Base-by-base conservation (phyloP, 305 asterid species). In the Fraxinus latifolia region DNA sequence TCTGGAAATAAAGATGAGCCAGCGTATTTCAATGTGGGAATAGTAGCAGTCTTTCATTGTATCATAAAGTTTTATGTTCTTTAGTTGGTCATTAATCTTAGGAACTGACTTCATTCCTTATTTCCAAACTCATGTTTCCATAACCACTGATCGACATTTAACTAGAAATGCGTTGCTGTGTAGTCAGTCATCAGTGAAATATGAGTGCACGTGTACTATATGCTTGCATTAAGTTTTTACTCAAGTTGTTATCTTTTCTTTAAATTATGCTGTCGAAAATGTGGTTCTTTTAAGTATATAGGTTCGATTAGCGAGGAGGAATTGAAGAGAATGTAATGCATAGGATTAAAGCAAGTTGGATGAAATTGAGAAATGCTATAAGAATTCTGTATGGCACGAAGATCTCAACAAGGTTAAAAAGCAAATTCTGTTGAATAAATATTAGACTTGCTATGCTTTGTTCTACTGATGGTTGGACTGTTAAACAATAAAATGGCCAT, bases 161-260 rank as follows among this genome's bases (percentile, higher is more conserved):
- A 77, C 50, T 37, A 44, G 79, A 33, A 77, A 42, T 65, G 67
- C 53, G 19, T 67, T 72, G 58, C 32, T 53, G 32, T 82, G 82
- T 76, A 37, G 42, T 70, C 50, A 2, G 47, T 37, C 34, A 21
- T 31, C 50, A 14, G 19, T n/a, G 58, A 47, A 47, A 47, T 47
- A 0, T 14, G 19, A 14, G 58, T 3, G 55, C 67, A 55, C 3
- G 27, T n/a, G 67, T 55, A 6, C 67, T 55, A n/a, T 5, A 17
- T 5, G 67, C 25, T 55, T 55, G 27, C 67, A 17, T 55, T 6
- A 55, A 55, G 27, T 55, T 55, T 55, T 55, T 17, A 1, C 67
- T 19, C 3, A 47, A 47, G 58, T 55, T 17, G 7, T n/a, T 17
- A 55, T 55, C 27, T 55, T 55, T 4, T 55, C 67, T 5, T 55